Conservation (phyloP, 352 stramenopile genomes). For the Globisporangium mamillatum region DNA sequence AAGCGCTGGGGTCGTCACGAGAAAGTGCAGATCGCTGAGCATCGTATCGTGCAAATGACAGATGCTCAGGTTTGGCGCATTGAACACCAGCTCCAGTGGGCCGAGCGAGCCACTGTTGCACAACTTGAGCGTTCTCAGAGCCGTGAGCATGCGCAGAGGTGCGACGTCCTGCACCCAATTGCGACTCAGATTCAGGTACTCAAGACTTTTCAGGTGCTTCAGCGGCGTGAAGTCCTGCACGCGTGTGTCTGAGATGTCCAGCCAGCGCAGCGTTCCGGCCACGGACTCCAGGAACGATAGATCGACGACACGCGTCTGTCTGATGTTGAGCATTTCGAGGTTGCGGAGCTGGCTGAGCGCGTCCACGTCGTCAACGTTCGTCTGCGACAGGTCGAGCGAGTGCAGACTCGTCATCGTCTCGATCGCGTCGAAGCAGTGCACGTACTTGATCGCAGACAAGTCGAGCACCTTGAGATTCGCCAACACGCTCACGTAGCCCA, state of each 20-base stretch:
- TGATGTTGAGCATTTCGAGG: conserved; percentile 21
- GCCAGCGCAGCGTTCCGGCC: conserved; percentile 20
- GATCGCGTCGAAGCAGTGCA: conserved; percentile 16
- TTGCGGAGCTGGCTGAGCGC: conserved; percentile 17
- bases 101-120: conserved; percentile 35
- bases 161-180: conserved; percentile 39
- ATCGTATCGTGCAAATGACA: conserved; percentile 44
- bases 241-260: conserved; percentile 45
- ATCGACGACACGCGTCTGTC: conserved; percentile 29
- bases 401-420: conserved; percentile 15
- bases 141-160: conserved; percentile 27
- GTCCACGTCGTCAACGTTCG: conserved; percentile 22
- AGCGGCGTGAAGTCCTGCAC: conserved; percentile 37
- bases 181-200: conserved; percentile 44
- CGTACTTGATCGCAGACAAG: conserved; percentile 14
- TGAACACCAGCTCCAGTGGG: conserved; percentile 27
- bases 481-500: conserved; percentile 32
- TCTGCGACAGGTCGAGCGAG: conserved; percentile 32
- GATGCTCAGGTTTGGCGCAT: conserved; percentile 24
- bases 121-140: conserved; percentile 34
- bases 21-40: conserved; percentile 39
- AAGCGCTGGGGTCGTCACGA: conserved; percentile 16
- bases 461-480: conserved; percentile 27
- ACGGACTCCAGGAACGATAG: conserved; percentile 30
- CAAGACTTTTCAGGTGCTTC: conserved; percentile 17